These are phyloP conservation scores for Cynanchum wilfordii DNA, from an alignment of 257 asterid species.

Conservation along the genomic window DNA sequence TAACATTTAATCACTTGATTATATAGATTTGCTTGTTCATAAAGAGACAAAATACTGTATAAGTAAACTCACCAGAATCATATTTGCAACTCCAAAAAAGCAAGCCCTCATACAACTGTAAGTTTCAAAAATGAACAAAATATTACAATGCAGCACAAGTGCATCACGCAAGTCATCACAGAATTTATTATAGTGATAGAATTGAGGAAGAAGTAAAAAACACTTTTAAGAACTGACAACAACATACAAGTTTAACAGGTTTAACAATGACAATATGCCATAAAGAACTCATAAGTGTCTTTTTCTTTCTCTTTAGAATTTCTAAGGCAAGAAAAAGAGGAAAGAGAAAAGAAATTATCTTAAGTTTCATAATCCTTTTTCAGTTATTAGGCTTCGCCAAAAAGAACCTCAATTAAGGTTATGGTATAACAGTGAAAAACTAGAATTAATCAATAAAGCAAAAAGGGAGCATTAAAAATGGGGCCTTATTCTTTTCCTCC, in stretches of 20 bases:
- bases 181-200: not conserved
- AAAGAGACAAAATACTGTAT: conserved; percentile 10
- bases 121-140: conserved; percentile 30
- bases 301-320: not conserved
- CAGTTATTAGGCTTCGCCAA: not conserved
- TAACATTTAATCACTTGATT: not conserved
- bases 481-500: not conserved
- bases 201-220: not conserved
- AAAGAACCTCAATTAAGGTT: not conserved
- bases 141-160: conserved; percentile 16
- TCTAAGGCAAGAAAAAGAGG: not conserved
- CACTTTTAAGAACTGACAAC: not conserved
- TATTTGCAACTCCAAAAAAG: conserved; percentile 84
- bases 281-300: not conserved
- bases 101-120: conserved; percentile 83
- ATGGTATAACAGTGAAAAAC: not conserved
- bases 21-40: not conserved
- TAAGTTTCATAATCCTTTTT: not conserved
- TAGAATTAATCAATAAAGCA: not conserved
- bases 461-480: not conserved
- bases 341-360: not conserved
- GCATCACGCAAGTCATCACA: not conserved
- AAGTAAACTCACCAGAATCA: conserved; percentile 75
- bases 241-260: not conserved
- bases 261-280: not conserved